These are phyloP conservation scores for Termitomyces sp. DNA, from an alignment of 768 basidiomycete genomes.

Conservation along the genomic window DNA sequence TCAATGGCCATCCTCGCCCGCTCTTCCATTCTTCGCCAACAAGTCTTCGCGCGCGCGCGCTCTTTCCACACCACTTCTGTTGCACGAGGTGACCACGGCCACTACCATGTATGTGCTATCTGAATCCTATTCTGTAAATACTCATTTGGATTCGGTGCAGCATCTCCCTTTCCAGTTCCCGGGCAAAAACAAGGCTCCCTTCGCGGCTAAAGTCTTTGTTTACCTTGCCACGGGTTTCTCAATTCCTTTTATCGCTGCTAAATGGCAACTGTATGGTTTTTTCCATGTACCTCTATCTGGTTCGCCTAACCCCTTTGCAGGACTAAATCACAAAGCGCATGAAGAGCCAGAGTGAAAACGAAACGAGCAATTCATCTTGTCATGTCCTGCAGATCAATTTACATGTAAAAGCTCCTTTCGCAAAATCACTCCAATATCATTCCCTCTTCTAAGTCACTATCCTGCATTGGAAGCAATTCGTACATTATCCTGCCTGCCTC, in stretches of 20 bases:
- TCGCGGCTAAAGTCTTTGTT: constrained; percentile 45
- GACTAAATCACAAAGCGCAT: constrained; percentile 37
- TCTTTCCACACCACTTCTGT: constrained; percentile 40
- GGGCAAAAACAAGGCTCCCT: constrained; percentile 48
- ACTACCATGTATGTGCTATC: constrained; percentile 51
- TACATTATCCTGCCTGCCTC: constrained; percentile 16
- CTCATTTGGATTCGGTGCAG: constrained; percentile 27
- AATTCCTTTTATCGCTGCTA: constrained; percentile 64
- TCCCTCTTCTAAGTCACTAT: constrained; percentile 18
- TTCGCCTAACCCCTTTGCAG: constrained; percentile 27
- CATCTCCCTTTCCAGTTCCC: constrained; percentile 58
- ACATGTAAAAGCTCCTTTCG: neutral
- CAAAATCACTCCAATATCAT: constrained; percentile 17
- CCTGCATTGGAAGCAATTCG: neutral
- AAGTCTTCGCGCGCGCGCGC: constrained; percentile 31
- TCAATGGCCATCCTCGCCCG: constrained; percentile 42
- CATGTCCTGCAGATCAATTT: neutral
- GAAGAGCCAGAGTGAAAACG: constrained; percentile 1
- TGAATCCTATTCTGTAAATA: constrained; percentile 10
- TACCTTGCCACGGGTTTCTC: constrained; percentile 58
- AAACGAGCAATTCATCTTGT: neutral
- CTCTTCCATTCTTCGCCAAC: constrained; percentile 37
- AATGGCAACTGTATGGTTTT: constrained; percentile 62
- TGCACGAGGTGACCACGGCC: constrained; percentile 48
- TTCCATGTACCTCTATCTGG: neutral